Percentiles rank a stretch among this genome's conserved stretches.
Evolutionary conservation across 345 rosid species (phyloP).

Genomic region (Corchorus olitorius): DNA sequence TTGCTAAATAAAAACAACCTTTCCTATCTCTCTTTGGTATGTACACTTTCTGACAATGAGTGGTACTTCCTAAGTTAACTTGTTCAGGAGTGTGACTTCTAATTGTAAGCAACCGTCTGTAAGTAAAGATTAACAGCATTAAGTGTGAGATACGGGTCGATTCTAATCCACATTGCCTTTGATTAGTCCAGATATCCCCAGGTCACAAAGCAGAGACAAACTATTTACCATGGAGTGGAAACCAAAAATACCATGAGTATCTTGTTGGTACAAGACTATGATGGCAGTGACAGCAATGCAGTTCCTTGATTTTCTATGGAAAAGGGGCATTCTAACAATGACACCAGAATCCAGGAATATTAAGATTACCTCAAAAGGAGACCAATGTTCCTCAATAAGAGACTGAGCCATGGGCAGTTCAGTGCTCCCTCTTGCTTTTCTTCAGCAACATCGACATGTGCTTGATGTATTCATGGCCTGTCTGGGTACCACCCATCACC

Average conservation of each 20-base stretch:
- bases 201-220: background rate
- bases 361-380: background rate
- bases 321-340: slow-evolving; percentile 10
- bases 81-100: background rate
- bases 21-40: background rate
- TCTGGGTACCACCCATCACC: slow-evolving; percentile 59
- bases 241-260: background rate
- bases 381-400: slow-evolving; percentile 1
- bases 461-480: slow-evolving; percentile 48
- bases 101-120: background rate
- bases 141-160: background rate
- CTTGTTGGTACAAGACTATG: background rate
- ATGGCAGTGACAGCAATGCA: background rate
- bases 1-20: background rate
- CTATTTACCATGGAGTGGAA: background rate
- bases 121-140: background rate
- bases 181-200: background rate
- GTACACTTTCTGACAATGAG: background rate
- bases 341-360: background rate
- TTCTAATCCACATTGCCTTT: background rate
- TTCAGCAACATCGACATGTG: slow-evolving; percentile 73
- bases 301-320: background rate
- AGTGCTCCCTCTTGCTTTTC: slow-evolving; percentile 76
- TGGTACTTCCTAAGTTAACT: background rate
- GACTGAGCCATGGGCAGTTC: slow-evolving; percentile 14